phyloP scores from a whole-genome alignment of 1,284 basidiomycete genomes.

The Kwoniella shivajii region DNA sequence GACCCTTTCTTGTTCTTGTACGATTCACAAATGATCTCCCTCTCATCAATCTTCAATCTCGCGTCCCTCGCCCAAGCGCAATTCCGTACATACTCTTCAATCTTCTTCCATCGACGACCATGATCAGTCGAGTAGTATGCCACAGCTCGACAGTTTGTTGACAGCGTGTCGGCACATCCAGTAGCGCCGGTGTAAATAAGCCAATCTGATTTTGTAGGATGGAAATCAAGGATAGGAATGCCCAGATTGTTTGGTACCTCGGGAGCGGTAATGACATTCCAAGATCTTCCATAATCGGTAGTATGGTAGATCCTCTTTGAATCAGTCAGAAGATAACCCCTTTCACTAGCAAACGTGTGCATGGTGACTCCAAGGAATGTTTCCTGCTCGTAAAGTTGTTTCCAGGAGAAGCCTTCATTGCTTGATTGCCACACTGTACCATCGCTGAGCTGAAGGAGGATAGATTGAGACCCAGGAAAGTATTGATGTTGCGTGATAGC shows the following conservation, averaged over 20 bases:
- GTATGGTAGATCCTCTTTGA: constrained; percentile 72
- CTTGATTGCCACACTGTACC: constrained; percentile 85
- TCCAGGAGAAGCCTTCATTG: constrained; percentile 94
- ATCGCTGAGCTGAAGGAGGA: constrained; percentile 79
- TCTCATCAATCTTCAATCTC: constrained; percentile 75
- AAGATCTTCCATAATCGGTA: constrained; percentile 74
- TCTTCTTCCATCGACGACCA: constrained; percentile 71
- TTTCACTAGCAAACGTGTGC: constrained; percentile 74
- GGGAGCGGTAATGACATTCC: constrained; percentile 67
- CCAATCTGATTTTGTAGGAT: constrained; percentile 75
- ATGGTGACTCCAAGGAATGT: constrained; percentile 82
- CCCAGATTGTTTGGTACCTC: constrained; percentile 77
- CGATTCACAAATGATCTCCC: constrained; percentile 89
- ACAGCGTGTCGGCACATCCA: constrained; percentile 61
- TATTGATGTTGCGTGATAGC: constrained; percentile 77
- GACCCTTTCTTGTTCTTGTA: constrained; percentile 79
- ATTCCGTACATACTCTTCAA: constrained; percentile 85
- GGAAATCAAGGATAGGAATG: constrained; percentile 79
- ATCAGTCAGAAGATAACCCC: constrained; percentile 86
- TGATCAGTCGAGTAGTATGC: constrained; percentile 75
- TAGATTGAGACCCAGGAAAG: constrained; percentile 63
- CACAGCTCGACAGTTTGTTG: constrained; percentile 65
- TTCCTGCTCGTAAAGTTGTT: constrained; percentile 63
- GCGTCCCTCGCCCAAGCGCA: constrained; percentile 90
- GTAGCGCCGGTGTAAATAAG: constrained; percentile 85